Conservation (phyloP, 495 filamentous ascomycete genomes). For the Chaetomidium leptoderma region DNA sequence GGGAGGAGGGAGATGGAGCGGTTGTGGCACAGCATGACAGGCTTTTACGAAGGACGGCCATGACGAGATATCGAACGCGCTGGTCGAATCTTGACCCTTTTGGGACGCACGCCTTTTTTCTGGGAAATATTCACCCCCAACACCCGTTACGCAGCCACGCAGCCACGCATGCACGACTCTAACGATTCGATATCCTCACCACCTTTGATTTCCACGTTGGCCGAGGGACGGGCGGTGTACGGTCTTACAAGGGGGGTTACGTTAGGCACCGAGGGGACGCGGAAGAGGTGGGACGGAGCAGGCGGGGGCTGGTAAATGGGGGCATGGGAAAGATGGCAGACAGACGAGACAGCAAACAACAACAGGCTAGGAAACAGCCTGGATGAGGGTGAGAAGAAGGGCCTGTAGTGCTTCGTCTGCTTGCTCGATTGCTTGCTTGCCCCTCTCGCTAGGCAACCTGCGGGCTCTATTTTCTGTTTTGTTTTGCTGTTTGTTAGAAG, state of each 20-base stretch:
- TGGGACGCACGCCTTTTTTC: neutral
- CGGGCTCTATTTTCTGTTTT: neutral
- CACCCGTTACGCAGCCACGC: too few relatives aligned
- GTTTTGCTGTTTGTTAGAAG: neutral
- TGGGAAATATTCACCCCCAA: neutral
- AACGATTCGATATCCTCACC: too few relatives aligned
- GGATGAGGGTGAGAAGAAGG: neutral
- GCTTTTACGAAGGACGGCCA: neutral
- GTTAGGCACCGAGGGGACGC: too few relatives aligned
- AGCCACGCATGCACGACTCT: too few relatives aligned
- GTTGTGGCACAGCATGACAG: neutral
- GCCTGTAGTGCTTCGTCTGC: neutral
- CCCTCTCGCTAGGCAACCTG: neutral
- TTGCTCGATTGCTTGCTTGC: neutral
- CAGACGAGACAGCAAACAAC: neutral
- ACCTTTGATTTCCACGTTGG: too few relatives aligned
- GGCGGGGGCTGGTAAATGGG: too few relatives aligned
- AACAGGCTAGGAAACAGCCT: neutral
- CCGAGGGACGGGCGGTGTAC: constrained; percentile 1
- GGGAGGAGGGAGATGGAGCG: neutral
- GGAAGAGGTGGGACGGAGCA: neutral
- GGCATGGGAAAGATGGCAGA: neutral
- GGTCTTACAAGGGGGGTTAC: too few relatives aligned
- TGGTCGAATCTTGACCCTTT: neutral
- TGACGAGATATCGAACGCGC: too few relatives aligned